Percentiles rank a stretch among this genome's conserved stretches.
Conservation (phyloP, 176 grass and related monocot species). For the Ananas comosus region DNA sequence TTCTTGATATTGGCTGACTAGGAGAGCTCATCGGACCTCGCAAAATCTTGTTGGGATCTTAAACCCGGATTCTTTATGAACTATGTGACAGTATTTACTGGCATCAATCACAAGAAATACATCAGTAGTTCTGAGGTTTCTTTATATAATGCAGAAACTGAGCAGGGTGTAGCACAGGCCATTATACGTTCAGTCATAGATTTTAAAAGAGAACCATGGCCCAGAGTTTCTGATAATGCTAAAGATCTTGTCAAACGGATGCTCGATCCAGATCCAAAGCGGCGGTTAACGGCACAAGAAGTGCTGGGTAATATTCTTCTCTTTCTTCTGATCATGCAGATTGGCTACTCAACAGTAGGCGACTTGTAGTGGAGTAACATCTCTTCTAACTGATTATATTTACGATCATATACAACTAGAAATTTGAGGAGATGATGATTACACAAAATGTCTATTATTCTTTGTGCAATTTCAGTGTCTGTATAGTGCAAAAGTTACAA, state of each 20-base stretch:
- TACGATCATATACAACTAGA: no score
- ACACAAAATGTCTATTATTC: no score
- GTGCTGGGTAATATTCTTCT: conserved; percentile 65
- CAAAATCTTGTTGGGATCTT: background rate
- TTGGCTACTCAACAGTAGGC: no score
- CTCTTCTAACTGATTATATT: no score
- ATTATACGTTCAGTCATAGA: conserved; percentile 82
- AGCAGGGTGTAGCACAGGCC: conserved; percentile 89
- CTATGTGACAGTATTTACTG: no score
- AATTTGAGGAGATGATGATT: no score
- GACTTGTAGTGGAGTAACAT: no score
- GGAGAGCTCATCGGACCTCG: background rate
- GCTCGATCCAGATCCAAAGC: conserved; percentile 77
- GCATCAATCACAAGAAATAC: background rate
- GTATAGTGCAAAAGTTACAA: no score
- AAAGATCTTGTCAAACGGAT: conserved; percentile 92
- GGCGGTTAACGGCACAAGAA: conserved; percentile 69
- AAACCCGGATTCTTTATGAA: background rate
- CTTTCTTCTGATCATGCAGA: background rate
- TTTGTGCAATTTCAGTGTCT: no score
- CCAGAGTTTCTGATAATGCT: conserved; percentile 77
- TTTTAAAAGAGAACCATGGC: conserved; percentile 96
- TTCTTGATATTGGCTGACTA: background rate
- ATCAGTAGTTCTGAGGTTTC: background rate
- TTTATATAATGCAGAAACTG: conserved; percentile 51